Evolutionary conservation across 257 asterid genomes (phyloP).

Genomic region (Petrea volubilis): DNA sequence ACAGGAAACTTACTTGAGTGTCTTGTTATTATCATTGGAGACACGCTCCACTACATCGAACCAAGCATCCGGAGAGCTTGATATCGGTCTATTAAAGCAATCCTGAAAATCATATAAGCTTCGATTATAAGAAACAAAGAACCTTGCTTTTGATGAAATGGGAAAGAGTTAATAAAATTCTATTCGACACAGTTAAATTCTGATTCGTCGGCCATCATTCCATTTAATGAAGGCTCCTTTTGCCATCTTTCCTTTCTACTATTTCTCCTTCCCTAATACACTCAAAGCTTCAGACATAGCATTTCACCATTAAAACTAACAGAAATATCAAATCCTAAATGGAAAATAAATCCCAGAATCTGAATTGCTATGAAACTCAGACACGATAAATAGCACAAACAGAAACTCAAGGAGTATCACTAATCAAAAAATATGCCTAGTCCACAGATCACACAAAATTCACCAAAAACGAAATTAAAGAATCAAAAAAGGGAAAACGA

Average conservation of each 20-base stretch:
- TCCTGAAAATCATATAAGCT: slow-evolving; percentile 50
- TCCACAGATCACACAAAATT: slow-evolving; percentile 11
- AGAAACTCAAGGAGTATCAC: neutral
- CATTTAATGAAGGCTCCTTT: neutral
- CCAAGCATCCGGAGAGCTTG: slow-evolving; percentile 99
- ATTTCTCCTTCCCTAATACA: neutral
- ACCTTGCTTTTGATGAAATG: neutral
- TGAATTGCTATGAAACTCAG: too few species aligned
- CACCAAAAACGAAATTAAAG: neutral
- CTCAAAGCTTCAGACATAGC: slow-evolving; percentile 5
- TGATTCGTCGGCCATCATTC: neutral
- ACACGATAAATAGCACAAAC: too few species aligned
- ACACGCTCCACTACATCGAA: slow-evolving; percentile 97
- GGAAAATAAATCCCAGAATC: neutral
- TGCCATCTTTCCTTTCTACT: slow-evolving; percentile 4
- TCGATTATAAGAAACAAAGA: slow-evolving; percentile 8
- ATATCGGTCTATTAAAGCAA: slow-evolving; percentile 95
- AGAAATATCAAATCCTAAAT: neutral
- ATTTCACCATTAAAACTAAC: slow-evolving; percentile 1
- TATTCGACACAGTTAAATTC: neutral
- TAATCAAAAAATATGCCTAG: neutral
- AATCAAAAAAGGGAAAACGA: neutral
- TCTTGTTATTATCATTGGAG: slow-evolving; percentile 88
- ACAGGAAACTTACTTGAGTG: slow-evolving; percentile 60
- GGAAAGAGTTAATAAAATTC: neutral